phyloP scores from a whole-genome alignment of 768 basidiomycete species.

The Dioszegia hungarica region DNA sequence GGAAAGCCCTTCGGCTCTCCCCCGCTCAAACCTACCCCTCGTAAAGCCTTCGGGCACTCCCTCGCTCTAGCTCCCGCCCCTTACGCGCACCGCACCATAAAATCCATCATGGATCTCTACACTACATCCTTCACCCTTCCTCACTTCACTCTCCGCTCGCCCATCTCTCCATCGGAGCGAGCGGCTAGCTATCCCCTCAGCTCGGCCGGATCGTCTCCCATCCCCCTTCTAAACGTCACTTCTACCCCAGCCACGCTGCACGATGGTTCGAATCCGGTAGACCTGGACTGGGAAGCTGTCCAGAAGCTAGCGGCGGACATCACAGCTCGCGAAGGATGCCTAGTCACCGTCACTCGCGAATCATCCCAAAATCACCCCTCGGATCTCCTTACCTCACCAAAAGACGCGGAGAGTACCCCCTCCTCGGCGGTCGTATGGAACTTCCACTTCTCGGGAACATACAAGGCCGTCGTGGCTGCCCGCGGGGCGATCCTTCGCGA shows the following conservation, averaged over 20 bases:
- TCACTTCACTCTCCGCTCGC: slow-evolving; percentile 58
- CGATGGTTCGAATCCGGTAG: slow-evolving; percentile 31
- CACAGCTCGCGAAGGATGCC: slow-evolving; percentile 73
- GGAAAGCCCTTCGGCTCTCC: too few species aligned
- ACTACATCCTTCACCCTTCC: slow-evolving; percentile 90
- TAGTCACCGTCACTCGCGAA: slow-evolving; percentile 68
- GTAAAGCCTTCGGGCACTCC: too few species aligned
- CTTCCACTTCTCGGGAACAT: slow-evolving; percentile 82
- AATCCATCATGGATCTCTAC: slow-evolving; percentile 90
- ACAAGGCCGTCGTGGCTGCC: slow-evolving; percentile 87
- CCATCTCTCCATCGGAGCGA: slow-evolving; percentile 27
- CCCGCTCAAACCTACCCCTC: too few species aligned
- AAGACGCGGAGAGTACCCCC: slow-evolving; percentile 6
- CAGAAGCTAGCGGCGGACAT: slow-evolving; percentile 73
- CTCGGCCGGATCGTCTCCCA: not conserved
- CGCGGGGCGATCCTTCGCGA: slow-evolving; percentile 85
- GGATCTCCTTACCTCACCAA: not conserved
- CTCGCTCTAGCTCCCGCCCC: too few species aligned
- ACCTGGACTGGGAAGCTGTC: slow-evolving; percentile 66
- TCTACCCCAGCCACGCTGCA: slow-evolving; percentile 8
- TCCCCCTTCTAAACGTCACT: slow-evolving; percentile 22
- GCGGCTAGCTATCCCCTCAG: slow-evolving; percentile 13
- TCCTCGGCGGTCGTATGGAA: slow-evolving; percentile 55
- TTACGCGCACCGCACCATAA: too few species aligned
- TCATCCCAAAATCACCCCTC: too few species aligned